Evolutionary conservation across 108 stramenopile species (phyloP).

Genomic region (Nitzschia palea): DNA sequence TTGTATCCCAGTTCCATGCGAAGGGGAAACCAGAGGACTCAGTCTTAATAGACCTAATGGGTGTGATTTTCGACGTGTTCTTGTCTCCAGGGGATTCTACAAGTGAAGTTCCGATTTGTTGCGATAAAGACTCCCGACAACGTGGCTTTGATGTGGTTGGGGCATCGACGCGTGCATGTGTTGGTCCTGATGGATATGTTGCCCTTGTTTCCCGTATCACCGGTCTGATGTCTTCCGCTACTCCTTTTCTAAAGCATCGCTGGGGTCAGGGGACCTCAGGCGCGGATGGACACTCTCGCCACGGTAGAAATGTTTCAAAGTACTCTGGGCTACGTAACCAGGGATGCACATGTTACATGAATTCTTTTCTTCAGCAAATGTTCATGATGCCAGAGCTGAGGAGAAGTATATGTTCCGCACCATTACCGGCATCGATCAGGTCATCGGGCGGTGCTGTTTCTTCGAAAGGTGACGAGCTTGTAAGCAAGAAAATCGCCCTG

Average conservation of each 20-base stretch:
- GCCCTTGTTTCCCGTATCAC: constrained; percentile 61
- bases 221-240: constrained; percentile 56
- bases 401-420: constrained; percentile 74
- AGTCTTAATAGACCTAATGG: constrained; percentile 77
- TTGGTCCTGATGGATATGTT: constrained; percentile 57
- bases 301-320: constrained; percentile 51
- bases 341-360: constrained; percentile 99
- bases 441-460: constrained; percentile 61
- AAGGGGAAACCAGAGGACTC: constrained; percentile 31
- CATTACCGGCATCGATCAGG: constrained; percentile 60
- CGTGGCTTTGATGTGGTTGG: constrained; percentile 76
- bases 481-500: constrained; percentile 79
- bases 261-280: constrained; percentile 61
- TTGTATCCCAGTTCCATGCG: constrained; percentile 4
- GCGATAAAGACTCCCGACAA: constrained; percentile 76
- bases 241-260: constrained; percentile 70
- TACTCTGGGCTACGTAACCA: constrained; percentile 94
- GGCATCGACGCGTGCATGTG: constrained; percentile 67
- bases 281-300: constrained; percentile 40
- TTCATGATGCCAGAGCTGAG: constrained; percentile 95
- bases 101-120: constrained; percentile 72
- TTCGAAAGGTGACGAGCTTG: constrained; percentile 64
- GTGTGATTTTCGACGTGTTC: constrained; percentile 85
- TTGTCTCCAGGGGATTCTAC: constrained; percentile 64
- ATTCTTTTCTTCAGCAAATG: constrained; percentile 93